Evolutionary conservation across 78 protist species (phyloP).

Genomic region (Chrysochromulina parva): DNA sequence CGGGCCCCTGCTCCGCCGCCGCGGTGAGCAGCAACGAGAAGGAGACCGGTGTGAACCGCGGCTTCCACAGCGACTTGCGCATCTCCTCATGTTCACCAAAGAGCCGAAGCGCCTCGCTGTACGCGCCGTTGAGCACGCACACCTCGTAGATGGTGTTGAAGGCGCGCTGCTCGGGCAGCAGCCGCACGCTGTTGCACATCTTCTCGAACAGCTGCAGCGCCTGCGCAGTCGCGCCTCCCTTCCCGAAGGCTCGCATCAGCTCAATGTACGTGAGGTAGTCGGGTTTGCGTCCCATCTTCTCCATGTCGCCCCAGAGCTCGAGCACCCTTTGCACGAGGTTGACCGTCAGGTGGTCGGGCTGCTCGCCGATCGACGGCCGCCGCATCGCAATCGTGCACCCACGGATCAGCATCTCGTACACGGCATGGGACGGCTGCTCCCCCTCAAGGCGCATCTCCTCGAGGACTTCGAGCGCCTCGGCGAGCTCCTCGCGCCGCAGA

Average conservation of each 20-base stretch:
- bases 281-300: too few species aligned
- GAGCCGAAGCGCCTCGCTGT: not conserved
- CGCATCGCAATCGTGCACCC: conserved; percentile 25
- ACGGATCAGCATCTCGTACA: conserved; percentile 34
- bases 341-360: not conserved
- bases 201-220: not conserved
- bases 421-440: not conserved
- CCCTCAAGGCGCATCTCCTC: not conserved
- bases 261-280: not conserved
- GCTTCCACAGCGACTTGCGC: not conserved
- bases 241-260: conserved; percentile 15
- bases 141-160: not conserved
- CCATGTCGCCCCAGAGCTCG: conserved; percentile 1
- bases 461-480: not conserved
- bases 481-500: not conserved
- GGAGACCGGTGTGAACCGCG: not conserved
- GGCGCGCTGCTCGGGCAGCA: not conserved
- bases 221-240: not conserved
- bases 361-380: not conserved
- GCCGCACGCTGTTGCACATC: not conserved
- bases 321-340: not conserved
- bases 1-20: not conserved
- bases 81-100: not conserved
- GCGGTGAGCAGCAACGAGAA: not conserved
- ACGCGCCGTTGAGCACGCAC: not conserved